Conservation (phyloP, 2,329 filamentous ascomycete species). For the Domatiomyces catenatus region DNA sequence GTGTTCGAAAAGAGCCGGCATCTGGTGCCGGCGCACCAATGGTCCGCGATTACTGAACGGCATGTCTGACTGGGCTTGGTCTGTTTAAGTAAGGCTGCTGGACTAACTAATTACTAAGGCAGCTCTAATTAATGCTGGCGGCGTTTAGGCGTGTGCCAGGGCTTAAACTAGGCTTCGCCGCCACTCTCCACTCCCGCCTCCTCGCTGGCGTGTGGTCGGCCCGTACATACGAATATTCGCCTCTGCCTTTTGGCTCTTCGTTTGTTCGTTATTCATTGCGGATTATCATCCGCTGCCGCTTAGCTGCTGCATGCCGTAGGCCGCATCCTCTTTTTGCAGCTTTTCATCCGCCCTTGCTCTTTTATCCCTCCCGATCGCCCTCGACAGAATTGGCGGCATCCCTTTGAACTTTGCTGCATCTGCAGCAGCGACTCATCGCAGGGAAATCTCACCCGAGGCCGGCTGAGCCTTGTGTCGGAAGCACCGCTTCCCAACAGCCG, state of each 20-base stretch:
- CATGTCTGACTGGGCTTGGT: background rate
- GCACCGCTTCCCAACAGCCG: background rate
- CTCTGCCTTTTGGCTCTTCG: background rate
- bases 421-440: background rate
- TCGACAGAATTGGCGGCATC: too few relatives aligned
- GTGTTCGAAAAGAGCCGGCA: background rate
- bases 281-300: background rate
- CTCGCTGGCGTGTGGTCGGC: background rate
- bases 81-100: background rate
- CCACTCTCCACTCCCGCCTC: background rate
- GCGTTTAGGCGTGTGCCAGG: background rate
- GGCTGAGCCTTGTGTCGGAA: background rate
- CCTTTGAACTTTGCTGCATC: too few relatives aligned
- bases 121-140: background rate
- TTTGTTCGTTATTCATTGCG: background rate
- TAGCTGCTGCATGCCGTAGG: background rate
- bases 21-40: background rate
- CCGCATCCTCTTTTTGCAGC: background rate
- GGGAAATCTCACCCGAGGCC: background rate
- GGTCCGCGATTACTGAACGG: background rate
- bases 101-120: background rate
- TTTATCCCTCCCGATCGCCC: background rate
- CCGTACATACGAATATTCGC: background rate
- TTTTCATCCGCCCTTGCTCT: background rate
- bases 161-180: background rate